Evolutionary conservation across 495 filamentous ascomycete species (phyloP), one percentile per base, ranked within the genome.

Genomic region (Aspergillus baeticus): DNA sequence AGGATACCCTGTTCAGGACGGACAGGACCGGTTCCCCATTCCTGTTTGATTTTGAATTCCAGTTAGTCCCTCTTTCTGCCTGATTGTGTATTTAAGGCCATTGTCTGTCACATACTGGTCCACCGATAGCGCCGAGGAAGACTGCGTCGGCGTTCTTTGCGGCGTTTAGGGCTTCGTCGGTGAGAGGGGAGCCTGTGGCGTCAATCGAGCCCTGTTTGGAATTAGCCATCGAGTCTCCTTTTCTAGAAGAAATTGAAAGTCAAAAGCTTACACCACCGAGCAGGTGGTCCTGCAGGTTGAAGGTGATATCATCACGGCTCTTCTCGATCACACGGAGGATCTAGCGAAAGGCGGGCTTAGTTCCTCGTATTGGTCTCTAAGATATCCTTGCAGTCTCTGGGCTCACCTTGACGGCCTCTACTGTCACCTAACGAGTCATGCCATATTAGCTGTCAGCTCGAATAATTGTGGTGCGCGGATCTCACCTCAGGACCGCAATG

Each of bases 1-100:
- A 98, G 88, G 69, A 98, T 83, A 55, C 94, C 94, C 75, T 98
- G 93, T 68, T 98, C 94, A 5, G 94, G 94, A 45, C 94, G 89
- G 55, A 98, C 88, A 49, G 82, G 68, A 59, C 91, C 90, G 4
- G 89, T 92, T 53, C 94, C 94, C 91, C 95, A 98, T 93, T 98
- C 88, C 84, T 83, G 49, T 29, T 4, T 43, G 35, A 18, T 33
- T 6, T 18, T 31, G 18, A 14, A 17, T 6, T 18, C 22, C 17
- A 15, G 17, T 53, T 35, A 55, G 34, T 35, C 64, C 49, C 22
- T 17, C 45, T 17, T 35, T 43, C 29, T 23, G 0, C 26, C 35
- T 33, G 13, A 31, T 31, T 51, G 54, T 51, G 57, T 26, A 18
- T 7, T 7, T n/a, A 35, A 22, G 33, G 47, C 38, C 23, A 21